Conservation (phyloP, 2,329 filamentous ascomycete genomes). For the Chaetomium sp. region DNA sequence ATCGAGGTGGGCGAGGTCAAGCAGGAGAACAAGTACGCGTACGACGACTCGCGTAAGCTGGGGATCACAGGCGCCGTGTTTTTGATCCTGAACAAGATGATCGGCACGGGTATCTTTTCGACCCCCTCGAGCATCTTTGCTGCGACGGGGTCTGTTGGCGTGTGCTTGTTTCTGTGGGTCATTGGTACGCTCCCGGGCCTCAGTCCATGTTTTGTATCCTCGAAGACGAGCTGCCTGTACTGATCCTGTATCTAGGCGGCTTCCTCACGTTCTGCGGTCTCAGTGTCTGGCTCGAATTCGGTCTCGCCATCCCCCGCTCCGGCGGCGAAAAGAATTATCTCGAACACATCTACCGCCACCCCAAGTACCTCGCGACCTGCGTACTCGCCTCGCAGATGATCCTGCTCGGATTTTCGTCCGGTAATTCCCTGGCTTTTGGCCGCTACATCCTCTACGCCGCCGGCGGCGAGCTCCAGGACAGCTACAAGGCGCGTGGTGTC, state of each 20-base stretch:
- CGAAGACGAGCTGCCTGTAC: neutral
- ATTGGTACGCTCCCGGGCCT: slow-evolving; percentile 19
- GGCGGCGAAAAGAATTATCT: slow-evolving; percentile 63
- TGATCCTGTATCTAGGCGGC: slow-evolving; percentile 12
- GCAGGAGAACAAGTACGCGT: slow-evolving; percentile 22
- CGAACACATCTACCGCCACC: slow-evolving; percentile 53
- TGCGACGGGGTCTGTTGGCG: slow-evolving; percentile 46
- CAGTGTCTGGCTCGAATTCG: slow-evolving; percentile 58
- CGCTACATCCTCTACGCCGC: slow-evolving; percentile 46
- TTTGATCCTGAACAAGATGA: slow-evolving; percentile 27
- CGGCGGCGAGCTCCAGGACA: slow-evolving; percentile 40
- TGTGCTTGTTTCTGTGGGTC: slow-evolving; percentile 34
- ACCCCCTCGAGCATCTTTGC: slow-evolving; percentile 48
- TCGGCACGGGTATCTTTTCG: slow-evolving; percentile 41
- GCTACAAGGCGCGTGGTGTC: slow-evolving; percentile 52
- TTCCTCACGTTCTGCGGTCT: slow-evolving; percentile 53
- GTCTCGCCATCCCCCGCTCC: slow-evolving; percentile 53
- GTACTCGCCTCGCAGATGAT: slow-evolving; percentile 56
- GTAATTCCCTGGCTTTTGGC: slow-evolving; percentile 53
- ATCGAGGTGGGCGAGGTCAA: slow-evolving; percentile 19
- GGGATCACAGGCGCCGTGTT: slow-evolving; percentile 23
- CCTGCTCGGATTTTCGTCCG: slow-evolving; percentile 54
- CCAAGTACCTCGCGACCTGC: slow-evolving; percentile 53
- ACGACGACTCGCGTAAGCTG: slow-evolving; percentile 22
- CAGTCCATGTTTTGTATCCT: neutral